A percentile compares a stretch with the other conserved stretches of the same genome.
Evolutionary conservation across 495 filamentous ascomycete species (phyloP).

Genomic region (Penicillium nucicola): DNA sequence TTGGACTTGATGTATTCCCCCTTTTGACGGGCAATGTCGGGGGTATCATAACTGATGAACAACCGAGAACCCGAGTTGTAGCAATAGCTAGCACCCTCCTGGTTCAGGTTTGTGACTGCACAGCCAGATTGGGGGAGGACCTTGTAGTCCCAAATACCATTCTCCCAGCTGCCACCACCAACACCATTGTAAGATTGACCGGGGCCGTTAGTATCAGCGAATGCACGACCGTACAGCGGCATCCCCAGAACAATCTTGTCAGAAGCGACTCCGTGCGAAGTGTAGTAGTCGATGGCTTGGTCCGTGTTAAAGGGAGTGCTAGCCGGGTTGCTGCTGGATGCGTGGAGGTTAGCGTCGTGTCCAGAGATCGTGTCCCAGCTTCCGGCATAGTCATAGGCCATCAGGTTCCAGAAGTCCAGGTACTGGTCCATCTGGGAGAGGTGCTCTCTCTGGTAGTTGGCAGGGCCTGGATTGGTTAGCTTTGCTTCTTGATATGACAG

Average conservation of each 20-base stretch:
- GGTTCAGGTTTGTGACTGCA: conserved; percentile 8
- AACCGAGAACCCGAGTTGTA: conserved; percentile 56
- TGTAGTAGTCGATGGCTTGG: conserved; percentile 61
- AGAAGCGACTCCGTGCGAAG: conserved; percentile 53
- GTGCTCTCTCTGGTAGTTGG: conserved; percentile 59
- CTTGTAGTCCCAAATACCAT: conserved; percentile 78
- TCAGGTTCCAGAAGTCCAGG: conserved; percentile 70
- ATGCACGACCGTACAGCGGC: conserved; percentile 83
- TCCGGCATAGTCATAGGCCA: conserved; percentile 75
- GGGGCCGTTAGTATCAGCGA: conserved; percentile 66
- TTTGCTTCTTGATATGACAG: neutral
- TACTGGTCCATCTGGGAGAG: conserved; percentile 61
- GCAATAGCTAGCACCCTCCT: conserved; percentile 58
- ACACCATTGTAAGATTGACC: conserved; percentile 65
- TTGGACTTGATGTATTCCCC: conserved; percentile 58
- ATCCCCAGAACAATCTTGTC: conserved; percentile 78
- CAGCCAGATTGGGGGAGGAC: conserved; percentile 46
- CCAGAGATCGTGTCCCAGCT: conserved; percentile 67
- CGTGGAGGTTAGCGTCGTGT: conserved; percentile 73
- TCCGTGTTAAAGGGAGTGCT: conserved; percentile 71
- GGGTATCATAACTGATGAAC: conserved; percentile 77
- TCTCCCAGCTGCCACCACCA: conserved; percentile 67
- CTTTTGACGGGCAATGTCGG: conserved; percentile 57
- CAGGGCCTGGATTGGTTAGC: conserved; percentile 39
- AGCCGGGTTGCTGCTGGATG: conserved; percentile 44